phyloP scores from a whole-genome alignment of 805 yeast genomes.

The Zygoascus tannicola region DNA sequence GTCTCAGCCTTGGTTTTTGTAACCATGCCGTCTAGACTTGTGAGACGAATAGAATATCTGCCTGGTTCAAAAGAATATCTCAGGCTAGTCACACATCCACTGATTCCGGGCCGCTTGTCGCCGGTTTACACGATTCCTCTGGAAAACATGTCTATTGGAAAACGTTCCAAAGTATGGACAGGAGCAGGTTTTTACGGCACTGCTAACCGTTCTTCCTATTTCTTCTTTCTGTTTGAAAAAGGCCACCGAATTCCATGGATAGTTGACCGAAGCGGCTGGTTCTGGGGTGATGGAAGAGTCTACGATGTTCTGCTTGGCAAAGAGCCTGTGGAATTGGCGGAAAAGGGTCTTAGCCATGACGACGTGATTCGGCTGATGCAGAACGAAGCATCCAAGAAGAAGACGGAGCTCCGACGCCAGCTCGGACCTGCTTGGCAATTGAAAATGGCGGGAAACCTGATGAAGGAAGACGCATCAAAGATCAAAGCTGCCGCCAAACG shows the following conservation, averaged over 20 bases:
- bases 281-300: constrained; percentile 88
- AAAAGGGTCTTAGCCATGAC: constrained; percentile 56
- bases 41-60: constrained; percentile 68
- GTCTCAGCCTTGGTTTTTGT: constrained; percentile 38
- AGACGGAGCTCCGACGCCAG: constrained; percentile 41
- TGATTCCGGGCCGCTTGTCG: constrained; percentile 65
- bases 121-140: constrained; percentile 66
- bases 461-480: constrained; percentile 36
- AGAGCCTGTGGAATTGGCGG: constrained; percentile 68
- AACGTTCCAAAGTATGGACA: constrained; percentile 64
- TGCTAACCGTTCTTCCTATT: constrained; percentile 61
- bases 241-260: constrained; percentile 55
- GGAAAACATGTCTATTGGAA: constrained; percentile 43
- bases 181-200: constrained; percentile 87
- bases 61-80: constrained; percentile 46
- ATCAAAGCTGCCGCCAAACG: constrained; percentile 13
- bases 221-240: constrained; percentile 59
- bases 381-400: constrained; percentile 40
- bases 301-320: constrained; percentile 76
- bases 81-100: constrained; percentile 63
- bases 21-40: constrained; percentile 56
- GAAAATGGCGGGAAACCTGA: constrained; percentile 38
- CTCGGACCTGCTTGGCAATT: constrained; percentile 54
- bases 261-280: constrained; percentile 78
- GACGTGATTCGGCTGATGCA: constrained; percentile 44